phyloP scores from a whole-genome alignment of 2,329 filamentous ascomycete genomes.

The Colletotrichum chlorophyti region DNA sequence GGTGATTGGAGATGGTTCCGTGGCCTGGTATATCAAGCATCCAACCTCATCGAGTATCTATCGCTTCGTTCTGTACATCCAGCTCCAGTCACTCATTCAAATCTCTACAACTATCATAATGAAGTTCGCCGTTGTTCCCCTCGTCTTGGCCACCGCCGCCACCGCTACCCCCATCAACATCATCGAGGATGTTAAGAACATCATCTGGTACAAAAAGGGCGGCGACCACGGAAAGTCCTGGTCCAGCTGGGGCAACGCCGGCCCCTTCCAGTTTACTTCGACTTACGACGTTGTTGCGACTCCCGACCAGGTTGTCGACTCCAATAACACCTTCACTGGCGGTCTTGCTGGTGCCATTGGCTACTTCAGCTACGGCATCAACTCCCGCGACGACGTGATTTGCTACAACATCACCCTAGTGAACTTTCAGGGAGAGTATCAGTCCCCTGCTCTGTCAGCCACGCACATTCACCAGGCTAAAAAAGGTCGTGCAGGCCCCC shows the following conservation, averaged over 20 bases:
- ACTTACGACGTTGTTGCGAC: conserved; percentile 54
- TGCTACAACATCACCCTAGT: conserved; percentile 59
- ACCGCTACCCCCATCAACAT: conserved; percentile 11
- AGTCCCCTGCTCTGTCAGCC: conserved; percentile 56
- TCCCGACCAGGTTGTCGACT: conserved; percentile 56
- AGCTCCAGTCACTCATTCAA: background rate
- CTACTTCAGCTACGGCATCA: conserved; percentile 60
- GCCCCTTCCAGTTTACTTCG: conserved; percentile 52
- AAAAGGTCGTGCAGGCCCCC: conserved; percentile 54
- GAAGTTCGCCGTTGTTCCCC: conserved; percentile 11
- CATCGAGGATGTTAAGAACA: background rate
- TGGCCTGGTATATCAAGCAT: too few relatives aligned
- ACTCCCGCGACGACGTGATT: conserved; percentile 49
- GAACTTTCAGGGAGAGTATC: conserved; percentile 56
- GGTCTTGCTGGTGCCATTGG: conserved; percentile 53
- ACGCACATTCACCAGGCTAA: conserved; percentile 62
- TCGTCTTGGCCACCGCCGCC: conserved; percentile 8
- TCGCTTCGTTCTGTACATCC: background rate
- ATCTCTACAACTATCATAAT: background rate
- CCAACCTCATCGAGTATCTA: background rate
- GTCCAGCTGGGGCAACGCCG: conserved; percentile 4
- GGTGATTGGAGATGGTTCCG: too few relatives aligned
- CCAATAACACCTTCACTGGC: conserved; percentile 42
- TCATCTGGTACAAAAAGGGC: conserved; percentile 29
- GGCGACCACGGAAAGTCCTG: conserved; percentile 15